Base-by-base conservation (phyloP, 306 rosid genomes). In the Gillenia trifoliata region DNA sequence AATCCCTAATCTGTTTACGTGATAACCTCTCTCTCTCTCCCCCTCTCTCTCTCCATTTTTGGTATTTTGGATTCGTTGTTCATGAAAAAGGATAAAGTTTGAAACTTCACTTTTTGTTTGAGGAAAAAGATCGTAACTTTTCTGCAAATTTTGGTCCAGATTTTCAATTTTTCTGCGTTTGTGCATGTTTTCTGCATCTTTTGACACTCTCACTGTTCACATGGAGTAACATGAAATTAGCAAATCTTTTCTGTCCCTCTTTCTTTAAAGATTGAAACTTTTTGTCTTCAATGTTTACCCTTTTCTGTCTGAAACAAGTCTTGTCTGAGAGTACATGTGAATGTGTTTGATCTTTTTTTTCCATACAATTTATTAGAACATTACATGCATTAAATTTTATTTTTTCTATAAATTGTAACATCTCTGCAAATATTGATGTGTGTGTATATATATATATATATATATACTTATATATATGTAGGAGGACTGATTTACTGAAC, bases 401-500 rank as follows among this genome's bases (percentile, higher is more conserved):
- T 45, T 45, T 11, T 13, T 47, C 15, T 38, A 3, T 47, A 4
- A 13, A 13, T 47, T 47, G 17, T 4, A 13, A 1, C n/a, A 20
- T 50, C 3, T 50, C n/a, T 19, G 22, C 10, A 6, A 19, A 50
- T 50, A 13, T 38, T 43, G 50, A 50, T 20, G 26, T 55, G 13
- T 55, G n/a, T 49, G 22, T 40, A 11, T 6, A 40, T 2, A 40
- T 40, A 40, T 40, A 40, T 11, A 38, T 40, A 0, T 40, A 6
- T 40, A 40, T 40, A 6, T 40, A 40, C 23, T 50, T 15, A 50
- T 55, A 8, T 55, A 11, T 45, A 6, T 8, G 7, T 52, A 85
- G 86, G n/a, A 36, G 72, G 52, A 2, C 23, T 5, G 28, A 64
- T 17, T 59, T 88, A 61, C 3, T 84, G 1, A 3, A 1, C 22